phyloP scores from a whole-genome alignment of 345 rosid genomes.

The Trapa bicornis region DNA sequence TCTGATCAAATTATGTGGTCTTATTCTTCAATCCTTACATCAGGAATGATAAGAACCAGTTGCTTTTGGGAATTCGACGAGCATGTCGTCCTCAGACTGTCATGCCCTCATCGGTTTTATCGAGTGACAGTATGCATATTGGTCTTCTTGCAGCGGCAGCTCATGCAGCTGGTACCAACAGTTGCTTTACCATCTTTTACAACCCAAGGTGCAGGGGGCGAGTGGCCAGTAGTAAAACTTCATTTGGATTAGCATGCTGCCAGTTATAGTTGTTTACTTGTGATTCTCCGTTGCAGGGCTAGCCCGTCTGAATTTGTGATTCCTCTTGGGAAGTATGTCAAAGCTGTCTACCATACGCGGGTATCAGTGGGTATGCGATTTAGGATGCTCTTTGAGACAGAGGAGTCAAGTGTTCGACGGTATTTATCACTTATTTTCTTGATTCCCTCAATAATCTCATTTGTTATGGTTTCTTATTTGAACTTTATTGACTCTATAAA shows the following conservation, averaged over 20 bases:
- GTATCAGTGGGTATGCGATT: conserved; percentile 61
- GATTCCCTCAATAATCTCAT: neutral
- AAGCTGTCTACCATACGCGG: conserved; percentile 40
- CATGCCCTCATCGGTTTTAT: conserved; percentile 40
- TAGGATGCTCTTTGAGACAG: conserved; percentile 57
- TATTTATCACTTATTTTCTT: conserved; percentile 3
- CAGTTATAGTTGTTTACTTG: neutral
- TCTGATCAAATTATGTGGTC: neutral
- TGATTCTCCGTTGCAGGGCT: conserved; percentile 32
- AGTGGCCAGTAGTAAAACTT: neutral
- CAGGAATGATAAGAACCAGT: conserved; percentile 42
- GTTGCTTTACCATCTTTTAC: conserved; percentile 35
- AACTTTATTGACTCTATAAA: neutral
- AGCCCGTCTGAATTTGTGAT: conserved; percentile 57
- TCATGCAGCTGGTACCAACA: conserved; percentile 39
- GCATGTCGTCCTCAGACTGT: conserved; percentile 36
- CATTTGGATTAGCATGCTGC: neutral
- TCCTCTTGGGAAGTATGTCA: conserved; percentile 38
- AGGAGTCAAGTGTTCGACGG: conserved; percentile 57
- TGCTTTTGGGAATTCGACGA: conserved; percentile 36
- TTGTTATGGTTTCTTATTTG: neutral
- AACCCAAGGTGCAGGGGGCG: conserved; percentile 28
- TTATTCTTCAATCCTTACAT: conserved; percentile 5
- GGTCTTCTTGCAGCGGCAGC: conserved; percentile 51
- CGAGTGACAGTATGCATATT: conserved; percentile 46